phyloP scores from a whole-genome alignment of 768 basidiomycete genomes.

The Xerocomellus dryophilus region DNA sequence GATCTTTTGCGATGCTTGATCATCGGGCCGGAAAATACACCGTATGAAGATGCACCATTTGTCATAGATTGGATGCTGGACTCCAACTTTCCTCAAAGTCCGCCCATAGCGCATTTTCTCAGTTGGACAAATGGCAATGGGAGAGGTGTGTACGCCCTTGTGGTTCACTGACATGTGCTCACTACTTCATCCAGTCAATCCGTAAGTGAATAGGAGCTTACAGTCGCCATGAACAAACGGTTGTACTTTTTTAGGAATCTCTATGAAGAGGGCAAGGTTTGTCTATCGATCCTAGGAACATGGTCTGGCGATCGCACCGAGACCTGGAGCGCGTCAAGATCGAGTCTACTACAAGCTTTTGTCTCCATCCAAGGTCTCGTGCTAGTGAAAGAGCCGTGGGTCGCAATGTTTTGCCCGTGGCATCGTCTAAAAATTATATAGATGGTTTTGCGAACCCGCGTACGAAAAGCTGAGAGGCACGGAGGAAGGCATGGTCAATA shows the following conservation, averaged over 20 bases:
- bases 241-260: constrained; percentile 56
- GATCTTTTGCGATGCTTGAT: constrained; percentile 88
- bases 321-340: constrained; percentile 80
- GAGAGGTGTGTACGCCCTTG: constrained; percentile 37
- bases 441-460: constrained; percentile 91
- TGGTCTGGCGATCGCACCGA: constrained; percentile 90
- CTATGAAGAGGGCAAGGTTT: constrained; percentile 95
- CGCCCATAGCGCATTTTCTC: constrained; percentile 85
- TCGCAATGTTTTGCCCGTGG: constrained; percentile 14
- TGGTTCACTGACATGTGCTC: background rate
- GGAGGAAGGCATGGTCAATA: constrained; percentile 84
- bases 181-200: constrained; percentile 51
- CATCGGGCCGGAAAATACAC: constrained; percentile 89
- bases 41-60: constrained; percentile 93
- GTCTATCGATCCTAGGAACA: constrained; percentile 85
- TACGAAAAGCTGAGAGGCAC: constrained; percentile 92
- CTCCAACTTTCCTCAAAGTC: constrained; percentile 76
- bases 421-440: constrained; percentile 28
- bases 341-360: constrained; percentile 86
- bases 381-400: constrained; percentile 88
- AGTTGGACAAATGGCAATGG: constrained; percentile 96
- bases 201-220: constrained; percentile 45
- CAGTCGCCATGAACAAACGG: background rate
- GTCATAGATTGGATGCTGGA: constrained; percentile 93
- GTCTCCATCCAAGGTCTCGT: constrained; percentile 95